Conservation (phyloP, 2,329 filamentous ascomycete genomes). For the Pyricularia sp. region DNA sequence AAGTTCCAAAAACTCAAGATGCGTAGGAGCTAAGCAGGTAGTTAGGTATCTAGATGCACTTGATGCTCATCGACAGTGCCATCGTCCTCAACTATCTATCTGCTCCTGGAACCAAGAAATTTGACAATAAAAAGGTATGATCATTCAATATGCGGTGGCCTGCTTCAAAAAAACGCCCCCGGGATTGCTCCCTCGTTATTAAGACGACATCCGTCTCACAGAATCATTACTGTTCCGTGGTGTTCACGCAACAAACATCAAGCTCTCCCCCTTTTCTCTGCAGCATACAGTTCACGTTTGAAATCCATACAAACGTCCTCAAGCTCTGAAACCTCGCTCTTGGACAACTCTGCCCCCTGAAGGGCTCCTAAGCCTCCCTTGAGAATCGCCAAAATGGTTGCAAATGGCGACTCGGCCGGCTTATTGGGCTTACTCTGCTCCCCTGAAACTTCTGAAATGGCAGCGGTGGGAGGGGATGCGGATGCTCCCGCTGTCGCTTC, state of each 20-base stretch:
- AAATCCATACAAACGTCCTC: conserved; percentile 73
- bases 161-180: neutral
- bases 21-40: neutral
- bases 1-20: neutral
- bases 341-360: conserved; percentile 44
- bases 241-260: neutral
- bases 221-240: neutral
- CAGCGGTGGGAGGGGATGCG: neutral
- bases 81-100: neutral
- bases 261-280: conserved; percentile 43
- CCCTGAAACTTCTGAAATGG: conserved; percentile 6
- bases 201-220: neutral
- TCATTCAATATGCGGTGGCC: neutral
- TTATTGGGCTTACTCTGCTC: conserved; percentile 5
- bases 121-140: neutral
- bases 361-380: conserved; percentile 46
- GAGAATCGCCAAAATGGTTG: conserved; percentile 40
- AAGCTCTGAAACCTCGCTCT: conserved; percentile 54
- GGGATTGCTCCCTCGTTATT: too few species aligned
- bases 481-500: neutral
- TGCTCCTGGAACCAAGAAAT: neutral
- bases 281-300: conserved; percentile 59
- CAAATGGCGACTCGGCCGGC: conserved; percentile 22
- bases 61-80: neutral
- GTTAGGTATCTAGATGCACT: neutral